phyloP scores from a whole-genome alignment of 1,284 basidiomycete genomes.

The Erythrobasidium hasegawianum region DNA sequence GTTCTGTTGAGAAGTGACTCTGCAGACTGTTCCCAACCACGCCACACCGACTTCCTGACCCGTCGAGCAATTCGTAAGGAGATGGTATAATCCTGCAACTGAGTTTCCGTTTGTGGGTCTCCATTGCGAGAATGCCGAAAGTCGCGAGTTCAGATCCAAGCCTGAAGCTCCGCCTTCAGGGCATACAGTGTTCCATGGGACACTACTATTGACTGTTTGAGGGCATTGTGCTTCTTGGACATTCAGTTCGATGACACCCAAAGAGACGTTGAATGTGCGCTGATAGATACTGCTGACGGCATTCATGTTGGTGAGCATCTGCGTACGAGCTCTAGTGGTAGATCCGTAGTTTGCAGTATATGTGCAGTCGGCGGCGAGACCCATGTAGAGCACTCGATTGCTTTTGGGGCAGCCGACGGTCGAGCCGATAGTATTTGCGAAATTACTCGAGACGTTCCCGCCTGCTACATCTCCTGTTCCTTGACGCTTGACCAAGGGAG shows the following conservation, averaged over 20 bases:
- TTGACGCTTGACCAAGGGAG: conserved; percentile 23
- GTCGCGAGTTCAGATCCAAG: conserved; percentile 59
- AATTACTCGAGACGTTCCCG: conserved; percentile 54
- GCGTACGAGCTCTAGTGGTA: conserved; percentile 12
- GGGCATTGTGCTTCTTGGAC: conserved; percentile 61
- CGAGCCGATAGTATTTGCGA: conserved; percentile 61
- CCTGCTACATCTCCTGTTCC: conserved; percentile 51
- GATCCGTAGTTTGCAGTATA: conserved; percentile 52
- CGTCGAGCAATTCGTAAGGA: conserved; percentile 81
- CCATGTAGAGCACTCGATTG: conserved; percentile 71
- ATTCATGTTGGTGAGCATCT: conserved; percentile 57
- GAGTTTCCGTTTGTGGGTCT: conserved; percentile 61
- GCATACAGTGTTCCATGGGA: conserved; percentile 55
- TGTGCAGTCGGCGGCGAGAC: conserved; percentile 82
- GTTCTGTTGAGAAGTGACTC: conserved; percentile 29
- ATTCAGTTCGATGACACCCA: conserved; percentile 72
- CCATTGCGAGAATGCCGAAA: conserved; percentile 80
- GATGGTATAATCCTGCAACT: conserved; percentile 71
- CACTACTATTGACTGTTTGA: conserved; percentile 51
- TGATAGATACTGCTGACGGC: conserved; percentile 69
- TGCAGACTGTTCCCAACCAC: conserved; percentile 72
- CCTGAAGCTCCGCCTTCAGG: conserved; percentile 41
- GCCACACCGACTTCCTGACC: conserved; percentile 84
- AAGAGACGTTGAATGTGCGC: conserved; percentile 74
- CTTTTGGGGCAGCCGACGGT: conserved; percentile 68